Evolutionary conservation across 805 yeast genomes (phyloP).

Genomic region (Metschnikowia matae): DNA sequence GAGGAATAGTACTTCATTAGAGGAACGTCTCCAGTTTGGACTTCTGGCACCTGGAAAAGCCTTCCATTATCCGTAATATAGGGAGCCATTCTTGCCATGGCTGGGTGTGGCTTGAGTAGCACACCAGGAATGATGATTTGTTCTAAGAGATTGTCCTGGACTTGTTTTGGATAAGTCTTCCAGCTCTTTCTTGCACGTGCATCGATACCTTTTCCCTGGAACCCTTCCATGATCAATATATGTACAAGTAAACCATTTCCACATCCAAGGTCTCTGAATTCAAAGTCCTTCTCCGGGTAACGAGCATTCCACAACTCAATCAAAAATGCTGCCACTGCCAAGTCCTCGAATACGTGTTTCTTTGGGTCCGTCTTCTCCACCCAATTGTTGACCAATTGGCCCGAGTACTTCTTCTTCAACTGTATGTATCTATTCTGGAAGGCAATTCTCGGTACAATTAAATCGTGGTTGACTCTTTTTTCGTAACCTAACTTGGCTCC

Average conservation of each 20-base stretch:
- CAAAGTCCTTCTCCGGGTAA: conserved; percentile 46
- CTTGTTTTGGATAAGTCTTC: conserved; percentile 66
- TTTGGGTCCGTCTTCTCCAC: conserved; percentile 91
- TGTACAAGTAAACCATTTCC: conserved; percentile 88
- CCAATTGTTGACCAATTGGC: conserved; percentile 74
- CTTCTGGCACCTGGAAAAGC: conserved; percentile 50
- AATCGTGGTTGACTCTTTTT: conserved; percentile 84
- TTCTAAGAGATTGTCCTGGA: conserved; percentile 57
- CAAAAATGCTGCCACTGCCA: conserved; percentile 91
- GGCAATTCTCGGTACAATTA: conserved; percentile 72
- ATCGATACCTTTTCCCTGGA: conserved; percentile 78
- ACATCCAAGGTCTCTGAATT: conserved; percentile 89
- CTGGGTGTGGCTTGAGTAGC: conserved; percentile 67
- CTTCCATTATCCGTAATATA: conserved; percentile 58
- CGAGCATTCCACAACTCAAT: conserved; percentile 74
- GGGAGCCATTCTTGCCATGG: conserved; percentile 49
- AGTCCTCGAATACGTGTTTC: conserved; percentile 94
- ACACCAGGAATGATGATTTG: conserved; percentile 81
- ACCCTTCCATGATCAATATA: conserved; percentile 74
- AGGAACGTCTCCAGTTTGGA: conserved; percentile 27
- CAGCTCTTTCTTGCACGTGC: conserved; percentile 88
- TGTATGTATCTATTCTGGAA: conserved; percentile 81
- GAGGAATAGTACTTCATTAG: conserved; percentile 55
- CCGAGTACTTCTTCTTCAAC: conserved; percentile 79
- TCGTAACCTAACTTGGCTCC: conserved; percentile 84